Base-by-base conservation (phyloP, 1,139 yeast genomes). In the Suhomyces ambrosiae region DNA sequence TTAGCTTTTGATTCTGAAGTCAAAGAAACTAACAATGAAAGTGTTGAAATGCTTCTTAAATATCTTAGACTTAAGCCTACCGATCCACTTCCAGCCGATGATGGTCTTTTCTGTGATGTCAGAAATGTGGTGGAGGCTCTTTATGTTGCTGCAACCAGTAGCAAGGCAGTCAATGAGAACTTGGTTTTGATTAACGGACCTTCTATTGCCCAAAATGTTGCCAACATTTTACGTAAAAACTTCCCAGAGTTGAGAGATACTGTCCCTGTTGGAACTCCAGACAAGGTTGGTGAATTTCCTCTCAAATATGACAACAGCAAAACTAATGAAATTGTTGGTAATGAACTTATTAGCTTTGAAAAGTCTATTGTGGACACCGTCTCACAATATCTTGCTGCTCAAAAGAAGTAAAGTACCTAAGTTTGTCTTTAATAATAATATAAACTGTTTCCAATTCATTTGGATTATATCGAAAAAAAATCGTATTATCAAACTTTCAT, bases 1-100 rank as follows among this genome's bases (percentile, higher is more conserved):
- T 53, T 49, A 33, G 52, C 52, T 4, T 60, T 58, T 36, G 62
- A 55, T 36, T 38, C 46, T 11, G 61, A 57, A 35, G 65, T 60
- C 22, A 60, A 55, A 38, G 60, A 53, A 4, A 46, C 40, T 23
- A 58, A 68, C 42, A 68, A 68, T 45, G 48, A 60, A 1, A 66
- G 76, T 1, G 52, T 63, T 23, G 64, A 65, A 40, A 26, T 63
- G 8, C 49, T 71, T 32, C 57, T 56, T 34, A 29, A 33, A 6
- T 24, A 61, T 9, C 37, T 54, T 19, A 47, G 40, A 9, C 13
- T 17, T n/a, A 19, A 10, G 4, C 16, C 15, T 11, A 45, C 46
- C 11, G 59, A 53, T 16, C 32, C 36, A 1, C 52, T 21, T 16
- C 26, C 17, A 5, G 10, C 5, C n/a, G 3, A 8, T 12, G 17